phyloP scores from a whole-genome alignment of 108 stramenopile genomes.

The Pseudonitzschia delicatissima region DNA sequence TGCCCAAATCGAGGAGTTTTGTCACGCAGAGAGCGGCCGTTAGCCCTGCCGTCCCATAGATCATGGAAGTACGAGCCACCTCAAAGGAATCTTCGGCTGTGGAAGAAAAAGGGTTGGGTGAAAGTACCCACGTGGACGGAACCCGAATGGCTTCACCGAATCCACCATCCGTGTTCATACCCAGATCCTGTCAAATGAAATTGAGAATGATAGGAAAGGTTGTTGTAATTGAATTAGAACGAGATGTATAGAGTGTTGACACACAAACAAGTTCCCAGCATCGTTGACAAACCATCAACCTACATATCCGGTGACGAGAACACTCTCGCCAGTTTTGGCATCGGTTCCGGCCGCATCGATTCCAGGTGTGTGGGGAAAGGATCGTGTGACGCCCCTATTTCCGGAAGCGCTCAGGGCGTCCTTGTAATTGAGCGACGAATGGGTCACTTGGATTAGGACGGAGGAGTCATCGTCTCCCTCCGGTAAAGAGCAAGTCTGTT shows the following conservation, averaged over 20 bases:
- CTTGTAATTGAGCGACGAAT: slow-evolving; percentile 44
- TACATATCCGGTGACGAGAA: slow-evolving; percentile 28
- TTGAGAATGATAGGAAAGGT: neutral
- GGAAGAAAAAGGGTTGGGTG: slow-evolving; percentile 4
- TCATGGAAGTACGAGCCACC: slow-evolving; percentile 14
- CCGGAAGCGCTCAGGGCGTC: slow-evolving; percentile 33
- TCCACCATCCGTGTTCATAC: slow-evolving; percentile 31
- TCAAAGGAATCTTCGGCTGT: neutral
- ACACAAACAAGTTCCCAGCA: neutral
- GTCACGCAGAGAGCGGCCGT: slow-evolving; percentile 34
- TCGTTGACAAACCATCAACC: neutral
- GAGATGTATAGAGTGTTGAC: neutral
- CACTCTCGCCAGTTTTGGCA: neutral
- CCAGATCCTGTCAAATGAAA: slow-evolving; percentile 3
- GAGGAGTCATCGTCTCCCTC: neutral
- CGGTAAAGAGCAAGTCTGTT: neutral
- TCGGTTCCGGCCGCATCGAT: slow-evolving; percentile 35
- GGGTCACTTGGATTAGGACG: slow-evolving; percentile 18
- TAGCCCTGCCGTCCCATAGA: slow-evolving; percentile 40
- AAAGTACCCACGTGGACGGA: slow-evolving; percentile 26
- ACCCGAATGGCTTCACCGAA: slow-evolving; percentile 23
- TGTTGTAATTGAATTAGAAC: neutral
- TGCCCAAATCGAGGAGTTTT: slow-evolving; percentile 16
- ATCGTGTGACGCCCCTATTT: slow-evolving; percentile 14
- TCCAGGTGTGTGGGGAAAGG: slow-evolving; percentile 32